Evolutionary conservation across 768 basidiomycete species (phyloP).

Genomic region (Hygrocybe coccinea): DNA sequence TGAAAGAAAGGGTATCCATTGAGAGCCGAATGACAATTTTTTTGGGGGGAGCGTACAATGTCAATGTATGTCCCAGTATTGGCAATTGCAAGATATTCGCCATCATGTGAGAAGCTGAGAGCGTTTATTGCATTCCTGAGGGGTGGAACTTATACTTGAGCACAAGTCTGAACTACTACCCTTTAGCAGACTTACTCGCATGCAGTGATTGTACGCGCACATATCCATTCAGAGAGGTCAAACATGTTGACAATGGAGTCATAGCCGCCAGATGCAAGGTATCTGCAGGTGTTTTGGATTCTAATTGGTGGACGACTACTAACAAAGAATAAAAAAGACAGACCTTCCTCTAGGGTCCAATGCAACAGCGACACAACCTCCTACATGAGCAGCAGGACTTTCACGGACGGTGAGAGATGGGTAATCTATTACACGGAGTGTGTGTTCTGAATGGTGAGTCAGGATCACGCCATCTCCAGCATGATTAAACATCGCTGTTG

Average conservation of each 20-base stretch:
- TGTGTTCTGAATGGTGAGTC: constrained; percentile 59
- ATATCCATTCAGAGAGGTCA: constrained; percentile 77
- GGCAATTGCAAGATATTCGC: constrained; percentile 77
- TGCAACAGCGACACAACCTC: constrained; percentile 71
- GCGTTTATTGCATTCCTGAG: constrained; percentile 64
- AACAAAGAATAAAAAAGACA: constrained; percentile 5
- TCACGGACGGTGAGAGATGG: constrained; percentile 57
- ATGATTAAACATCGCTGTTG: constrained; percentile 73
- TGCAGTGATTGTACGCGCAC: constrained; percentile 65
- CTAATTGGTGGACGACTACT: background rate
- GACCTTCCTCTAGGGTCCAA: constrained; percentile 76
- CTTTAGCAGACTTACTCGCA: constrained; percentile 60
- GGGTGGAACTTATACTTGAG: constrained; percentile 5
- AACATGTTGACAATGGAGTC: constrained; percentile 84
- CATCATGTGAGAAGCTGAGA: constrained; percentile 77
- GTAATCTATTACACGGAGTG: constrained; percentile 65
- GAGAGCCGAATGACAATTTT: constrained; percentile 1
- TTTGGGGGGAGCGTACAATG: constrained; percentile 52
- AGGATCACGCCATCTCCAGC: constrained; percentile 66
- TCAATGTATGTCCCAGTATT: constrained; percentile 70
- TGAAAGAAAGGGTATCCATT: constrained; percentile 23
- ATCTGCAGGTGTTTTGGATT: constrained; percentile 37
- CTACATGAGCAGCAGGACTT: constrained; percentile 69
- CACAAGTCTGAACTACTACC: background rate
- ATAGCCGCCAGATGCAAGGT: constrained; percentile 73